These are phyloP conservation scores for Populus simonii DNA, from an alignment of 345 rosid genomes.

Conservation along the genomic window DNA sequence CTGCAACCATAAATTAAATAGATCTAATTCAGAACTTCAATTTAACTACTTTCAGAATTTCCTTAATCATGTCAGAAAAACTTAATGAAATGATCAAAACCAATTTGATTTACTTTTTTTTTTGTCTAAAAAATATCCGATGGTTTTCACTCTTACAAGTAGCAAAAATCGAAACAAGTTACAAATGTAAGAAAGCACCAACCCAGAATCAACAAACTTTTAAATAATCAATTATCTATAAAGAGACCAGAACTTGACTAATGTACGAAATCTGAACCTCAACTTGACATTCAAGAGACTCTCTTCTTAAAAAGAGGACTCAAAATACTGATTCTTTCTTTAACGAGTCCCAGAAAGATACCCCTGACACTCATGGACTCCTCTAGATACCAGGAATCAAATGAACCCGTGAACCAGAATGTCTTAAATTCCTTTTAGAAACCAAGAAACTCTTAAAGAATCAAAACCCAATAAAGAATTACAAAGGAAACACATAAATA, in stretches of 20 bases:
- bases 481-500: neutral
- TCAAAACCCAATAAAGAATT: constrained; percentile 15
- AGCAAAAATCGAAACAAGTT: neutral
- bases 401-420: constrained; percentile 10
- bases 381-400: constrained; percentile 10
- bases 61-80: neutral
- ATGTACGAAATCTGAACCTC: neutral
- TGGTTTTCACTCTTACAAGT: neutral
- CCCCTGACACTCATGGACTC: constrained; percentile 1
- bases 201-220: constrained; percentile 4
- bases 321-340: neutral
- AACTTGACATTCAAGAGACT: neutral
- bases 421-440: neutral
- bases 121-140: neutral
- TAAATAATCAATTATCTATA: neutral
- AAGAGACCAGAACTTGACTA: neutral
- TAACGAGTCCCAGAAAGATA: constrained; percentile 3
- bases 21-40: constrained; percentile 16
- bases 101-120: neutral
- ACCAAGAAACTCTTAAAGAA: constrained; percentile 12
- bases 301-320: neutral
- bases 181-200: neutral
- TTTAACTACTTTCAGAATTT: neutral
- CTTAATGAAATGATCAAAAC: neutral
- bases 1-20: constrained; percentile 40